A percentile compares a stretch with the other conserved stretches of the same genome.
These are phyloP conservation scores for Raphanus hybrid DNA, from an alignment of 441 rosid species.

Conservation along the genomic window DNA sequence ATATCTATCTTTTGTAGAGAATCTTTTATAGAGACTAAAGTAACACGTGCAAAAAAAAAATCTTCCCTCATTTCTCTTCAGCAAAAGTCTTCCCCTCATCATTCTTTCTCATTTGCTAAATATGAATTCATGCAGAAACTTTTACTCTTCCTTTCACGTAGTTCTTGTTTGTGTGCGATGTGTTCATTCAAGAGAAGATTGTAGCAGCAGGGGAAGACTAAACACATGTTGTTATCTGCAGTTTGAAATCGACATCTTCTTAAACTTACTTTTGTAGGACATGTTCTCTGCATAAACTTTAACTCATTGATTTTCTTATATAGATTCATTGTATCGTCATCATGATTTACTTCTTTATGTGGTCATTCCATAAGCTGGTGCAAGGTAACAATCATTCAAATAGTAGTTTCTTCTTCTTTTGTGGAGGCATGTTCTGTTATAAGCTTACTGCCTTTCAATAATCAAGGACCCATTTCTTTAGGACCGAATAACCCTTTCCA, in stretches of 20 bases:
- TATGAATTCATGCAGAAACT: not conserved
- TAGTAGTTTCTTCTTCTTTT: not conserved
- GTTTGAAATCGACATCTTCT: not conserved
- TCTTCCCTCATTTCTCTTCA: not conserved
- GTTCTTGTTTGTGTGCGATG: not conserved
- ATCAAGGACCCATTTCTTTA: not conserved
- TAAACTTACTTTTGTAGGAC: not conserved
- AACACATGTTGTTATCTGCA: not conserved
- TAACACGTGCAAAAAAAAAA: not conserved
- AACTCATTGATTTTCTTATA: not conserved
- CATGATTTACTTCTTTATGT: not conserved
- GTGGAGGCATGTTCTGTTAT: not conserved
- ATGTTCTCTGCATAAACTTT: not conserved
- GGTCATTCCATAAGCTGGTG: not conserved
- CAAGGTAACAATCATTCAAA: not conserved
- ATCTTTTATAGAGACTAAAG: not conserved
- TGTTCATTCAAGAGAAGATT: not conserved
- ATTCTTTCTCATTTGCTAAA: not conserved
- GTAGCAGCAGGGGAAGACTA: not conserved
- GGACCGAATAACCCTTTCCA: not conserved
- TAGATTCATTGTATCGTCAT: not conserved
- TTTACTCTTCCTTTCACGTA: not conserved
- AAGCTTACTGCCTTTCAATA: slow-evolving; percentile 3
- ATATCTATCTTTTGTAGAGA: not conserved
- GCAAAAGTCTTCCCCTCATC: not conserved